Conservation (phyloP, 2,329 filamentous ascomycete genomes). For the Fusarium neocosmosporiellum region DNA sequence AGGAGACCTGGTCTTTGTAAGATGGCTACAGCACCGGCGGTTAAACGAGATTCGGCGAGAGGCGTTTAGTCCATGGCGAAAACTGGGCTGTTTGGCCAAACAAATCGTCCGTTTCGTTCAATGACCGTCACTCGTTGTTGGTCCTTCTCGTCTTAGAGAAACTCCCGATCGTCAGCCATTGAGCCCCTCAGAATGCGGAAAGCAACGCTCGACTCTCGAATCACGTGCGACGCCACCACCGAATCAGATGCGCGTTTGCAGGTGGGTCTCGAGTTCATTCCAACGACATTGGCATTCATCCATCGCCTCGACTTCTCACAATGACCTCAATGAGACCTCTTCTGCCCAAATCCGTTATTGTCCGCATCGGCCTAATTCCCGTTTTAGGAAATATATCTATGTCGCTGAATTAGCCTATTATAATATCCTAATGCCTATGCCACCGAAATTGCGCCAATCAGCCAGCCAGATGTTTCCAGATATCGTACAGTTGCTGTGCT, state of each 20-base stretch:
- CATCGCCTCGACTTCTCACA: conserved; percentile 6
- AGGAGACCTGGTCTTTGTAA: conserved; percentile 20
- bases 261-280: conserved; percentile 38
- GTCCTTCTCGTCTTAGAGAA: conserved; percentile 34
- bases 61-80: conserved; percentile 31
- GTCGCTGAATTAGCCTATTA: neutral
- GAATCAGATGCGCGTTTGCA: conserved; percentile 35
- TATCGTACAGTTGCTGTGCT: conserved; percentile 34
- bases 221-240: conserved; percentile 40
- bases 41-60: conserved; percentile 17
- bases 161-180: conserved; percentile 43
- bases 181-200: conserved; percentile 43
- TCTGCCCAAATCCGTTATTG: neutral
- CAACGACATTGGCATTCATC: conserved; percentile 20
- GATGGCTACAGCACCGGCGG: conserved; percentile 17
- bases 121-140: conserved; percentile 28
- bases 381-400: neutral
- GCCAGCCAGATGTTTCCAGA: conserved; percentile 20
- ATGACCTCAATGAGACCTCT: conserved; percentile 28
- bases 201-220: conserved; percentile 33
- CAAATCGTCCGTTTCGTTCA: conserved; percentile 25
- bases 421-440: neutral
- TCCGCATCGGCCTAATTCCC: neutral
- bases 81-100: conserved; percentile 9
- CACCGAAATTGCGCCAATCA: conserved; percentile 16